Base-by-base conservation (phyloP, 495 filamentous ascomycete genomes). In the Glarea lozoyensis region DNA sequence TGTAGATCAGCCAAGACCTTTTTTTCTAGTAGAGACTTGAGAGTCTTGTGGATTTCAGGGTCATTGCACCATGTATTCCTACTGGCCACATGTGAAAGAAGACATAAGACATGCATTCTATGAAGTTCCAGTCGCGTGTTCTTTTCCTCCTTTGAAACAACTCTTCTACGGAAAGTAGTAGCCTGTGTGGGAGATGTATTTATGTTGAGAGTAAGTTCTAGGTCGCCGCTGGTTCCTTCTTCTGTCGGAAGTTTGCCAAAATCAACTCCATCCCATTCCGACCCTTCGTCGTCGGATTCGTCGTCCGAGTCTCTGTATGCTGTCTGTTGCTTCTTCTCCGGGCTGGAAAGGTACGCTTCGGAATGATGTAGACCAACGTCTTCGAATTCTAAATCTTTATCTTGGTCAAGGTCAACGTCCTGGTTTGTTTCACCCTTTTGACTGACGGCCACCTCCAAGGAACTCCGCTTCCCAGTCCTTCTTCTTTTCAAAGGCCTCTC, bases 21-120 rank as follows among this genome's bases (percentile, higher is more conserved):
- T 18, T 72, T 69, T 1, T 74, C 64, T 4, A 95, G 45, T 18
- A 85, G 65, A 20, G 60, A 59, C 45, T 72, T 78, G 16, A 94
- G 55, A 15, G 64, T 67, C 24, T 60, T 61, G 58, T 92, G 82
- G 27, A 81, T 66, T 46, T 66, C 58, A 11, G 67, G 48, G 58
- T 92, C 79, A 59, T 94, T 95, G 57, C 89, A 97, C 90, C 90
- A 97, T 40, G 66, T 60, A 56, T 94, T 97, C 30, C 88, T 75
- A 18, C 74, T 61, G 48, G 81, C 70, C 15, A 82, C 75, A 59
- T 96, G 86, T 3, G 69, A 69, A 22, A 97, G 58, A 1, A 96
- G 68, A 52, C 87, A 93, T 23, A 94, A 68, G 2, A 97, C 35
- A 64, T 99, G 88, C 50, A 75, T 65, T 61, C 94, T 95, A 56